Conservation (phyloP, 306 rosid species). For the Castanea mollissima region DNA sequence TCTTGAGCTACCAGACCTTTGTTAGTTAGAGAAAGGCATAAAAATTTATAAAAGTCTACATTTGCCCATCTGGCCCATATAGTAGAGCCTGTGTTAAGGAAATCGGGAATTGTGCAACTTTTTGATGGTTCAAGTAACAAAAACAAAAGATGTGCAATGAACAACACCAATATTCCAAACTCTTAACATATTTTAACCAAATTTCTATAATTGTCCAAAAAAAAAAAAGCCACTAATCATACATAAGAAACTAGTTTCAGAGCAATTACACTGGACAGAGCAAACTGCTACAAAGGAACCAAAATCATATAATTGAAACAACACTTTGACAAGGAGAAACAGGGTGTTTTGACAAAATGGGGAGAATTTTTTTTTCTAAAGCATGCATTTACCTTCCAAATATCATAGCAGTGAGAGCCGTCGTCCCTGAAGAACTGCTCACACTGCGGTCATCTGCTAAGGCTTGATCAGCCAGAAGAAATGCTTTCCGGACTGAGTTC, state of each 20-base stretch:
- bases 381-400: conserved; percentile 70
- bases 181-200: not conserved
- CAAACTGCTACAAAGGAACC: not conserved
- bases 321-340: not conserved
- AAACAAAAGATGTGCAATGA: not conserved
- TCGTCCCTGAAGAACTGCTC: conserved; percentile 83
- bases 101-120: not conserved
- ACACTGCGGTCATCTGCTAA: conserved; percentile 80
- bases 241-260: conserved; percentile 12
- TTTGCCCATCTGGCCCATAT: not conserved
- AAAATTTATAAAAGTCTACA: not conserved
- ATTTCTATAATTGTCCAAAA: not conserved
- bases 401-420: conserved; percentile 80
- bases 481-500: conserved; percentile 58
- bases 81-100: not conserved
- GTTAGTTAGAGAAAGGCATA: not conserved
- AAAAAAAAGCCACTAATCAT: not conserved
- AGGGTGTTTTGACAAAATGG: not conserved
- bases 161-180: not conserved
- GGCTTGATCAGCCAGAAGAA: conserved; percentile 80
- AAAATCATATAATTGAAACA: not conserved
- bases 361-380: not conserved
- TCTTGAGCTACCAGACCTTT: not conserved
- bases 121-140: conserved; percentile 13
- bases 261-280: not conserved